Percentiles rank a stretch among this genome's conserved stretches.
Evolutionary conservation across 176 grass and related monocot species (phyloP).

Genomic region (Tillandsia leiboldiana): DNA sequence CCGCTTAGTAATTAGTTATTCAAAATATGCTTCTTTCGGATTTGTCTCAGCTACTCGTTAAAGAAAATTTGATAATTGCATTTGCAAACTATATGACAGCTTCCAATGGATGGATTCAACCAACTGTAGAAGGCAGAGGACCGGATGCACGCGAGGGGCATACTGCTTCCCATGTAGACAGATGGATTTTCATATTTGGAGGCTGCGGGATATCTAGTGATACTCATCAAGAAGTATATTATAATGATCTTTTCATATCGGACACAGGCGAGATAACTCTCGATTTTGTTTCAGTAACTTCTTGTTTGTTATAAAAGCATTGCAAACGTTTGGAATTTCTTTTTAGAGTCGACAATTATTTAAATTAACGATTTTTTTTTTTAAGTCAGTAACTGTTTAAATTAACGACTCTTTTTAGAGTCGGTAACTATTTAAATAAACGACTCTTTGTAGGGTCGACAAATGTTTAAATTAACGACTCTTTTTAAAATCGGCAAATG

Average conservation of each 20-base stretch:
- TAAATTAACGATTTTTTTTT: too few species aligned
- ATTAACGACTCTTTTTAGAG: too few species aligned
- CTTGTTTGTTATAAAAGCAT: too few species aligned
- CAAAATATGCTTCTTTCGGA: neutral
- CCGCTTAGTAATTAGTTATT: neutral
- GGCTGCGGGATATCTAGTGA: slow-evolving; percentile 26
- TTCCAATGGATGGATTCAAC: slow-evolving; percentile 24
- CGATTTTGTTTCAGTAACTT: too few species aligned
- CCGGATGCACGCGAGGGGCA: slow-evolving; percentile 27
- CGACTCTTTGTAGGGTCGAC: too few species aligned
- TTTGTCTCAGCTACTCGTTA: neutral
- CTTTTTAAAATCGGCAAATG: too few species aligned
- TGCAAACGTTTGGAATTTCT: too few species aligned
- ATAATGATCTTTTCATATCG: too few species aligned
- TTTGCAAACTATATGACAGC: slow-evolving; percentile 4
- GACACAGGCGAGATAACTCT: too few species aligned
- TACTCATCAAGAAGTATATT: neutral
- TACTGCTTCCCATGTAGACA: slow-evolving; percentile 14
- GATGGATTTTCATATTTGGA: slow-evolving; percentile 25
- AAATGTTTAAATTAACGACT: too few species aligned
- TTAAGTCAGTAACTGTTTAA: neutral
- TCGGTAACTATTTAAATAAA: too few species aligned
- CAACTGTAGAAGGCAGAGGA: slow-evolving; percentile 16
- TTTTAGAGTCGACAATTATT: too few species aligned
- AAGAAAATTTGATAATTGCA: neutral